Conservation (phyloP, 129 eudicot species). For the Lonicera japonica region DNA sequence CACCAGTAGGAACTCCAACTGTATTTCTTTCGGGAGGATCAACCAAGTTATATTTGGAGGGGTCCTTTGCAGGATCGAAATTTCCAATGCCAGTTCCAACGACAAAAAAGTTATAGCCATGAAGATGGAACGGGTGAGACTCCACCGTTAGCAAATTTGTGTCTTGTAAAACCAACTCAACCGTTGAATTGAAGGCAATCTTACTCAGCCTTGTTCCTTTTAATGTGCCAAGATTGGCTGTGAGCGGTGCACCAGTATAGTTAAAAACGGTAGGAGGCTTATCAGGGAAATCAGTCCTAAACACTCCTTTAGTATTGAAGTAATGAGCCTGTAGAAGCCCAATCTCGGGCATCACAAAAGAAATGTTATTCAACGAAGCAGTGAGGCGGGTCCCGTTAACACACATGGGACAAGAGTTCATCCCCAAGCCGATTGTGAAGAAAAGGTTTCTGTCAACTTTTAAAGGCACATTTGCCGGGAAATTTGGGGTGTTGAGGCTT, state of each 20-base stretch:
- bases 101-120: conserved; percentile 60
- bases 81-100: conserved; percentile 62
- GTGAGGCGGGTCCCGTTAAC: conserved; percentile 40
- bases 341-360: conserved; percentile 46
- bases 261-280: conserved; percentile 45
- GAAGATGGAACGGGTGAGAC: conserved; percentile 70
- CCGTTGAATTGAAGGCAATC: conserved; percentile 46
- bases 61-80: conserved; percentile 40
- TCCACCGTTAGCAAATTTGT: conserved; percentile 51
- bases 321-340: conserved; percentile 62
- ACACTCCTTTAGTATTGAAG: conserved; percentile 37
- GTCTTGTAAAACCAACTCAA: conserved; percentile 55
- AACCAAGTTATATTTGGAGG: conserved; percentile 48
- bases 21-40: conserved; percentile 77
- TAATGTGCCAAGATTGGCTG: conserved; percentile 39
- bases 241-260: conserved; percentile 59
- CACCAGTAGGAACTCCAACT: conserved; percentile 63
- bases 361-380: conserved; percentile 61
- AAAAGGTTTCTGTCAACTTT: conserved; percentile 46
- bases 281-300: conserved; percentile 47
- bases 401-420: conserved; percentile 41
- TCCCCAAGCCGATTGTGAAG: conserved; percentile 47
- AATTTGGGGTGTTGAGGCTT: conserved; percentile 46
- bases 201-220: conserved; percentile 40
- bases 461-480: conserved; percentile 54